Conservation (phyloP, 106 monocot genomes). For the Acorus calamus region DNA sequence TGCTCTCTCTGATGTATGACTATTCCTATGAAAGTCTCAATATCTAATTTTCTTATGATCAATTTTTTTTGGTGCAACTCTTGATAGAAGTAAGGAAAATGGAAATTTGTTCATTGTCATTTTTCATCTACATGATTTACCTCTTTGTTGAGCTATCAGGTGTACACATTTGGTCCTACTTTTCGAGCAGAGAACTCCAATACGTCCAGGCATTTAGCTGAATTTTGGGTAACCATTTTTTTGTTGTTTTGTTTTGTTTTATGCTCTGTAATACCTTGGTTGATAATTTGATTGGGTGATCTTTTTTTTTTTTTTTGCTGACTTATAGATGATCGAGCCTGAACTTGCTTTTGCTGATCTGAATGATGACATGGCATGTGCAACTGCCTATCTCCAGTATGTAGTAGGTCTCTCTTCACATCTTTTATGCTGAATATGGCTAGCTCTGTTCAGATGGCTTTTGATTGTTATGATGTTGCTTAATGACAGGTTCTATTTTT, state of each 20-base stretch:
- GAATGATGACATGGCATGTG: conserved; percentile 97
- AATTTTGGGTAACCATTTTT: conserved; percentile 75
- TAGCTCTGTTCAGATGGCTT: too few relatives aligned
- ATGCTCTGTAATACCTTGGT: conserved; percentile 1
- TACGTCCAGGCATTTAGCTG: conserved; percentile 94
- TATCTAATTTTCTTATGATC: background rate
- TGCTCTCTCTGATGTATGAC: conserved; percentile 84
- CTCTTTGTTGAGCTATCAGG: conserved; percentile 27
- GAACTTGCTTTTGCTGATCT: conserved; percentile 98
- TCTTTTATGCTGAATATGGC: background rate
- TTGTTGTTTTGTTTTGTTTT: background rate
- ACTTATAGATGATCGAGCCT: conserved; percentile 91
- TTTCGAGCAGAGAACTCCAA: conserved; percentile 98
- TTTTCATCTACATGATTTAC: background rate
- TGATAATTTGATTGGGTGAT: conserved; percentile 1
- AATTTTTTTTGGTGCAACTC: too few relatives aligned
- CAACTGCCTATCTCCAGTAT: conserved; percentile 98
- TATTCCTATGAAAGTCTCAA: background rate
- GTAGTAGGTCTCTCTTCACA: conserved; percentile 76
- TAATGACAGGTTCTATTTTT: background rate
- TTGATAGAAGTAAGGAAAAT: too few relatives aligned
- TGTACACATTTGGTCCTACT: conserved; percentile 98
- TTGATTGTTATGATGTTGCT: background rate
- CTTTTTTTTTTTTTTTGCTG: conserved; percentile 5
- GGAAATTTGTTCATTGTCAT: background rate